Evolutionary conservation across 257 asterid genomes (phyloP).

Genomic region (Henckelia pumila): DNA sequence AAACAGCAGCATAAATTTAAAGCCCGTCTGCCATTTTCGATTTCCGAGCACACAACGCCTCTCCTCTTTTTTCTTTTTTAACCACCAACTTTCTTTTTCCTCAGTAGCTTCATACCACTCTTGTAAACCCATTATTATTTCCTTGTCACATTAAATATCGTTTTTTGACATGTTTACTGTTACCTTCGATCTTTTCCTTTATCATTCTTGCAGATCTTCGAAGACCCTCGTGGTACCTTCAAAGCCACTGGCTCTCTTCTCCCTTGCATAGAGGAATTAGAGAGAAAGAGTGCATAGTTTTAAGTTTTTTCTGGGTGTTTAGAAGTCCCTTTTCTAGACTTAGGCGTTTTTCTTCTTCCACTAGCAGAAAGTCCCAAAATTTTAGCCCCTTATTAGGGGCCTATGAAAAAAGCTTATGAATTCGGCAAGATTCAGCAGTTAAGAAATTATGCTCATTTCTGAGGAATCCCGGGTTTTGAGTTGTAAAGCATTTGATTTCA

Average conservation of each 20-base stretch:
- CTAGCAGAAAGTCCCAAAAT: neutral
- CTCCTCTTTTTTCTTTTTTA: constrained; percentile 27
- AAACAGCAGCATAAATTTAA: neutral
- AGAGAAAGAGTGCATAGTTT: constrained; percentile 10
- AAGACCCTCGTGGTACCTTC: constrained; percentile 14
- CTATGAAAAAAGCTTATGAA: constrained; percentile 3
- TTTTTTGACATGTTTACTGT: constrained; percentile 26
- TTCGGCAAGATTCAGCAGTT: constrained; percentile 10
- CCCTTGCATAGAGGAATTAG: constrained; percentile 13
- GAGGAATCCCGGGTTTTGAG: constrained; percentile 26
- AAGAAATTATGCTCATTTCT: constrained; percentile 14
- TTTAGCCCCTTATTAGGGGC: neutral
- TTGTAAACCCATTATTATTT: neutral
- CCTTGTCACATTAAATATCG: neutral
- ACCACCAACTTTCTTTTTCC: neutral
- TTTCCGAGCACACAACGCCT: constrained; percentile 46
- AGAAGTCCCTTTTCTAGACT: neutral
- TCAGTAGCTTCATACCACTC: neutral
- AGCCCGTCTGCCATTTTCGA: constrained; percentile 12
- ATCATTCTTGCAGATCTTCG: constrained; percentile 24
- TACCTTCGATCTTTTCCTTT: neutral
- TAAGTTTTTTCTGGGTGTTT: neutral
- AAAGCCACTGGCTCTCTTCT: constrained; percentile 18
- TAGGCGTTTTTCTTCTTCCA: neutral
- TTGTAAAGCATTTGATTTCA: constrained; percentile 27